Conservation (phyloP, 2,329 filamentous ascomycete species). For the Cryphonectria carpinicola region DNA sequence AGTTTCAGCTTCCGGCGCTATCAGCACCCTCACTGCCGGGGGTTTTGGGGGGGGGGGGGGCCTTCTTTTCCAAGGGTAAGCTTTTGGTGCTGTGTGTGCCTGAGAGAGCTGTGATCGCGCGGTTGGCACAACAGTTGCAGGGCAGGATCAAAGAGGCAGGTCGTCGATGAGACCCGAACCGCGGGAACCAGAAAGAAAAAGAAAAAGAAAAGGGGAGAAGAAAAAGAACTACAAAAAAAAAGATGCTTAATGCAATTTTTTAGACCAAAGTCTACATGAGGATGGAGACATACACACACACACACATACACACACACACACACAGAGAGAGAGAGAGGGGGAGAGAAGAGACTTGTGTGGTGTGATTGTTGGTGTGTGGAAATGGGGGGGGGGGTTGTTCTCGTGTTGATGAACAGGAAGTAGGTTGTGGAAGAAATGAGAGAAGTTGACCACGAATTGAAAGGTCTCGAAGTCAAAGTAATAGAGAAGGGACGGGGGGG, state of each 20-base stretch:
- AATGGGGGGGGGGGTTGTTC: background rate
- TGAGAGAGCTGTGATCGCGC: background rate
- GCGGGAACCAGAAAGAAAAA: background rate
- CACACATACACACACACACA: background rate
- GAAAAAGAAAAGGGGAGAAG: background rate
- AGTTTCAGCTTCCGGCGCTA: background rate
- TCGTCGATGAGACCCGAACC: background rate
- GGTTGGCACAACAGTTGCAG: background rate
- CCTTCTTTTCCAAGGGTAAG: background rate
- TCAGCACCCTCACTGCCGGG: background rate
- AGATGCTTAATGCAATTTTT: background rate
- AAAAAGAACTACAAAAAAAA: background rate
- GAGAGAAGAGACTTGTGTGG: conserved; percentile 1
- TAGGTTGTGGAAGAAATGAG: background rate
- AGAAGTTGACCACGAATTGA: conserved; percentile 7
- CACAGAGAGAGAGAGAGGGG: too few species aligned
- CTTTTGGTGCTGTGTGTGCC: background rate
- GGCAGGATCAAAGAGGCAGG: background rate
- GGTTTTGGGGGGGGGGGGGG: background rate
- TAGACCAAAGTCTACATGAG: background rate
- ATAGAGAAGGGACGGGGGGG: background rate
- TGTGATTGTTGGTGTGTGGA: background rate
- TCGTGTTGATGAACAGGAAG: background rate
- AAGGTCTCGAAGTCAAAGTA: conserved; percentile 8
- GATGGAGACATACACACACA: background rate